These are phyloP conservation scores for Margaritispora aquatica DNA, from an alignment of 495 filamentous ascomycete species.

Conservation along the genomic window DNA sequence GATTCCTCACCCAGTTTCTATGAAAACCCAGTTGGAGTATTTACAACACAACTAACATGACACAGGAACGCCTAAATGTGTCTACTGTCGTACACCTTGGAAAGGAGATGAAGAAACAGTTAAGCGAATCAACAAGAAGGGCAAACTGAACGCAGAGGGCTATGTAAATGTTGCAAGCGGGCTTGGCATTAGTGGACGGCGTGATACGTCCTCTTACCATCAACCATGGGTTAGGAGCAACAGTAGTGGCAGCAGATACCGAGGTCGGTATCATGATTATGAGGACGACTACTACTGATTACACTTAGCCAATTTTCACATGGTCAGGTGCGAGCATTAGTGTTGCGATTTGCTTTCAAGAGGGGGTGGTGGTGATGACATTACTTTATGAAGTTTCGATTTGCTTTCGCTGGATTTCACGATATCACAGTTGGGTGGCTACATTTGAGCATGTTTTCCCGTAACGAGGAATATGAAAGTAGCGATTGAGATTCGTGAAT, in stretches of 20 bases:
- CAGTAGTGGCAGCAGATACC: constrained; percentile 87
- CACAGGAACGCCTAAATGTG: constrained; percentile 36
- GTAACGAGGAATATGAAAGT: too few relatives aligned
- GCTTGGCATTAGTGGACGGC: constrained; percentile 41
- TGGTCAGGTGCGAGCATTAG: too few relatives aligned
- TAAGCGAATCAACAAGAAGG: constrained; percentile 16
- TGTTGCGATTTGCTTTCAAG: background rate
- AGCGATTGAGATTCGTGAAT: too few relatives aligned
- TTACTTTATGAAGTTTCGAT: too few relatives aligned
- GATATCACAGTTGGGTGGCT: too few relatives aligned
- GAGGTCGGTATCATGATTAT: constrained; percentile 51
- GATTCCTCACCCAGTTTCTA: background rate
- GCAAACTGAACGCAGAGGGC: constrained; percentile 37
- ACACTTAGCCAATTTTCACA: background rate
- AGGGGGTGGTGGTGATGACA: background rate
- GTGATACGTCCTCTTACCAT: constrained; percentile 23
- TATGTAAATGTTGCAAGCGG: constrained; percentile 54
- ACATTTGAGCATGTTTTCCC: too few relatives aligned
- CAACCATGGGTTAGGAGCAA: constrained; percentile 26
- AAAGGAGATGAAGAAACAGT: constrained; percentile 20
- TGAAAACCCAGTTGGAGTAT: too few relatives aligned
- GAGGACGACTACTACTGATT: background rate
- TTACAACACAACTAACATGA: background rate
- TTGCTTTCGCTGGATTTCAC: too few relatives aligned
- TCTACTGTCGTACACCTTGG: constrained; percentile 29